A percentile compares a stretch with the other conserved stretches of the same genome.
Evolutionary conservation across 768 basidiomycete genomes (phyloP).

Genomic region (Boletus reticulatus): DNA sequence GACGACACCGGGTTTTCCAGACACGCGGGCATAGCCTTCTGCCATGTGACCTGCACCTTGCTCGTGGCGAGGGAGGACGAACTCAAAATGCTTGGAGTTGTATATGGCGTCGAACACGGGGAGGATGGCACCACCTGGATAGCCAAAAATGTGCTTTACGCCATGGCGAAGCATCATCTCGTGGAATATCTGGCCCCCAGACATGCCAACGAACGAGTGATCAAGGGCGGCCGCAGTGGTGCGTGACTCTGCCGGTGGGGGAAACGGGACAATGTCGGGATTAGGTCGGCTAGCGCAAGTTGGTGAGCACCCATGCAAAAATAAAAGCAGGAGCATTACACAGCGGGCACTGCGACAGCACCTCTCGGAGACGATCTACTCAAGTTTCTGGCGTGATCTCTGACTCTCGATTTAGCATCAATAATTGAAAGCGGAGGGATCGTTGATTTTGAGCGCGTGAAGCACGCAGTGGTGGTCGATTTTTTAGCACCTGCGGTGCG

Average conservation of each 20-base stretch:
- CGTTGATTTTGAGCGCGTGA: slow-evolving; percentile 52
- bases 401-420: slow-evolving; percentile 79
- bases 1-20: slow-evolving; percentile 95
- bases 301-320: slow-evolving; percentile 31
- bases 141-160: slow-evolving; percentile 97
- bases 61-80: slow-evolving; percentile 94
- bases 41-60: slow-evolving; percentile 99
- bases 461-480: slow-evolving; percentile 29
- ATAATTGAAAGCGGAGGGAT: slow-evolving; percentile 52
- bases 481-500: slow-evolving; percentile 42
- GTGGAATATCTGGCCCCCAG: slow-evolving; percentile 97
- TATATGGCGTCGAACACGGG: slow-evolving; percentile 99
- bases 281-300: slow-evolving; percentile 52
- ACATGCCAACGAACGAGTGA: slow-evolving; percentile 87
- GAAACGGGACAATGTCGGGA: slow-evolving; percentile 36
- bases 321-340: slow-evolving; percentile 42
- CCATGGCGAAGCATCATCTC: slow-evolving; percentile 99
- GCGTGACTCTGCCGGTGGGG: slow-evolving; percentile 33
- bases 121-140: slow-evolving; percentile 96
- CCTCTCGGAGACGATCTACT: slow-evolving; percentile 62
- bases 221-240: slow-evolving; percentile 59
- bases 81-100: slow-evolving; percentile 92
- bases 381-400: slow-evolving; percentile 73
- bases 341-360: slow-evolving; percentile 59
- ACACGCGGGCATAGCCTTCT: slow-evolving; percentile 96